Evolutionary conservation across 2,329 filamentous ascomycete genomes (phyloP).

Genomic region (Remersonia thermophila): DNA sequence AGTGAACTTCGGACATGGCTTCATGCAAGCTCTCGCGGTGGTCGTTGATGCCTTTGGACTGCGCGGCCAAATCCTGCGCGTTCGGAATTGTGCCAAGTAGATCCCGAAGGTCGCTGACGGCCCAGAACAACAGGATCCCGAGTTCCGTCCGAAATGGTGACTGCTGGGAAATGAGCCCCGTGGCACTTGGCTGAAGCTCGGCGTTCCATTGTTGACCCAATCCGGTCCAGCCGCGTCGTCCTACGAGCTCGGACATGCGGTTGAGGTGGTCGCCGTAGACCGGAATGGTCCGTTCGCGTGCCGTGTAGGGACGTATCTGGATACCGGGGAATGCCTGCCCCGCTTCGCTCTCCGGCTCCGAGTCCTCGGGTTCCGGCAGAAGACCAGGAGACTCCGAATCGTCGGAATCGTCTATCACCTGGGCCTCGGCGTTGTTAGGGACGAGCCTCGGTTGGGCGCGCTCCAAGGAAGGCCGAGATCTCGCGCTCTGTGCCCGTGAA

Average conservation of each 20-base stretch:
- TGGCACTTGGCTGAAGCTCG: neutral
- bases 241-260: conserved; percentile 4
- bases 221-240: conserved; percentile 7
- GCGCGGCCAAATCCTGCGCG: no score
- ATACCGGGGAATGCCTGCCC: neutral
- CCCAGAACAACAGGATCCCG: neutral
- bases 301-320: neutral
- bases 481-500: no score
- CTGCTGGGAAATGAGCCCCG: no score
- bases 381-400: no score
- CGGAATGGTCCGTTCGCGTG: neutral
- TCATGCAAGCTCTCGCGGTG: no score
- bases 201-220: conserved; percentile 1
- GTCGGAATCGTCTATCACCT: no score
- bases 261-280: conserved; percentile 2
- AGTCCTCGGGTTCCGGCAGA: neutral
- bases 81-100: no score
- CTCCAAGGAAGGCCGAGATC: no score
- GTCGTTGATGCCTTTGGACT: no score
- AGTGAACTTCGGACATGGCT: neutral
- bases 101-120: no score
- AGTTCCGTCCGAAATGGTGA: conserved; percentile 1
- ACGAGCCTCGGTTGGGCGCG: no score
- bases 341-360: neutral
- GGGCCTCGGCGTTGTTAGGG: no score